These are phyloP conservation scores for Poa pratensis DNA, from an alignment of 176 grass and related monocot species.

Conservation along the genomic window DNA sequence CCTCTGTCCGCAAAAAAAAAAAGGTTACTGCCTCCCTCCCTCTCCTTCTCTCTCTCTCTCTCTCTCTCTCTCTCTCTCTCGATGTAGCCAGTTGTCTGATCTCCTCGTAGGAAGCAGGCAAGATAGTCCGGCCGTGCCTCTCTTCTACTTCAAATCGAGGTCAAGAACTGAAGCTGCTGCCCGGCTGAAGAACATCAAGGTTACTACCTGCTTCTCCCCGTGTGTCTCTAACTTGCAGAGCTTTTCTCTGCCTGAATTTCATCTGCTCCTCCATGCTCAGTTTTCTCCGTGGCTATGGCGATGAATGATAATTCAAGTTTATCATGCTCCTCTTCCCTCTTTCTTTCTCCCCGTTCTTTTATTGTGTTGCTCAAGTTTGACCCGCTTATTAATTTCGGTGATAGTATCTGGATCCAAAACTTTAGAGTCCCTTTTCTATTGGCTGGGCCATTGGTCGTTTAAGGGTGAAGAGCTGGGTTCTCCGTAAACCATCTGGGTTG, in stretches of 20 bases:
- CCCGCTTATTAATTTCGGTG: background rate
- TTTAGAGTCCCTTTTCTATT: background rate
- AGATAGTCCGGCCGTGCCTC: background rate
- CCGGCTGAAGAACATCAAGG: background rate
- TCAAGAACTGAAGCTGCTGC: constrained; percentile 8
- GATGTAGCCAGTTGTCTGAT: background rate
- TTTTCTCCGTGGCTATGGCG: background rate
- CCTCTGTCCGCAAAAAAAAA: no score
- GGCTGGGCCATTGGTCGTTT: background rate
- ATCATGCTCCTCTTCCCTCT: background rate
- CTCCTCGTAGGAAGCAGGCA: background rate
- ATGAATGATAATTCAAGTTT: background rate
- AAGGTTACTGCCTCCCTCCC: no score
- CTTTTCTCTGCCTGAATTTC: background rate
- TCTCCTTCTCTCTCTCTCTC: background rate
- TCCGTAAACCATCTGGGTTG: background rate
- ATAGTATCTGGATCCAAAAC: constrained; percentile 2
- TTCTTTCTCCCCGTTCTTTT: background rate
- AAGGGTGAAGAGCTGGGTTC: background rate
- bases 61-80: background rate
- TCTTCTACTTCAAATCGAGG: background rate
- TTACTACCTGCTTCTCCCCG: background rate
- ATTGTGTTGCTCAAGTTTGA: background rate
- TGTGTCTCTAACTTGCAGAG: constrained; percentile 31
- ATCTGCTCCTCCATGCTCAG: background rate